Evolutionary conservation across 129 eudicot genomes (phyloP), one percentile per base, ranked within the genome.

Genomic region (Escallonia herrerae): DNA sequence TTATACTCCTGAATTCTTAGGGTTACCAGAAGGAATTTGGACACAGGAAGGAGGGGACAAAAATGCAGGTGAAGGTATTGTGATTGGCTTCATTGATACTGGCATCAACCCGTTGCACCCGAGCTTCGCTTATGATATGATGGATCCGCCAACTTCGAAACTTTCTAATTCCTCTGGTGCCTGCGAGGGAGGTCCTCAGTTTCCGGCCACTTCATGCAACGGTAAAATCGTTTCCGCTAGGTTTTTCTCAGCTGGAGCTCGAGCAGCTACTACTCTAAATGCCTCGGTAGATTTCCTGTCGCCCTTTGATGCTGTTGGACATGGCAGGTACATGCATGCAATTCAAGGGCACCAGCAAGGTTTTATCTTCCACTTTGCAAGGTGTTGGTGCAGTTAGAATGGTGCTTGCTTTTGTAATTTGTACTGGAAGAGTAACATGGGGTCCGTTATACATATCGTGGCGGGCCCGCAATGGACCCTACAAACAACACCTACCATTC

Each of bases 51-150:
- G 90, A 69, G 86, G 84, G 5, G 71, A 68, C 11, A 80, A 56
- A 38, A 74, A 82, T 58, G 97, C 83, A 3, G 97, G 97, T 8
- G 93, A 94, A 69, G 99, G 99, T 40, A 80, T 94, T 40, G 90
- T 94, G 56, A 94, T 94, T 8, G 99, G 99, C 39, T 74, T 94
- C 63, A 74, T 94, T 13, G 99, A 94, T 57, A 61, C 99, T 1
- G 99, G 99, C 12, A 94, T 94, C 6, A 86, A 94, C 72, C 93
- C 99, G 0, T 33, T 67, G 15, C 99, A 94, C 69, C 97, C 97
- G 5, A 94, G 99, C 74, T 94, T 94, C 62, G 89, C 95, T 2
- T 79, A 85, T 71, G 84, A 81, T 65, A 84, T 81, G 1, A 41
- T 40, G 15, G 58, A 11, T 4, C 8, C 65, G 40, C 75, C 76